Evolutionary conservation across 192 early-diverging fungal genomes (phyloP), one percentile per base, ranked within the genome.

Genomic region (Backusella parvicylindrica): DNA sequence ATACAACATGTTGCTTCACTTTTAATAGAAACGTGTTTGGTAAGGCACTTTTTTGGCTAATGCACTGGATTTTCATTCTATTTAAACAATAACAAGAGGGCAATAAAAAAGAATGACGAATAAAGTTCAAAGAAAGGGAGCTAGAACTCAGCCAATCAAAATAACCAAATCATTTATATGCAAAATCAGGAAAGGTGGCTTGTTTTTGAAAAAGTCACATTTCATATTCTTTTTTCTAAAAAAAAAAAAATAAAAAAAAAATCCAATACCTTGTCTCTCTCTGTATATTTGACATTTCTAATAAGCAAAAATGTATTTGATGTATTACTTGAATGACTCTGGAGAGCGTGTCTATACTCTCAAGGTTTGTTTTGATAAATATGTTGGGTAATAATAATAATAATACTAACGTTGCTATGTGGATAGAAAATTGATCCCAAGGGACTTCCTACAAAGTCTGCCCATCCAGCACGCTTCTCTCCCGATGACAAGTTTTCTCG

Each of bases 401-500:
- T 15, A 32, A 0, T 28, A 16, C 21, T 64, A 5, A 50, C 0
- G 0, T 66, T 66, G 30, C 1, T 38, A 16, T n/a, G n/a, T n/a
- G n/a, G 26, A 70, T 84, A 96, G 96, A 99, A 97, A 88, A 77
- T 90, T 32, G 91, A 91, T 63, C 82, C 88, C 8, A 82, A 79
- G 40, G 96, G 96, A 56, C 82, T 87, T 70, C 86, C 93, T 77
- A 99, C 98, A 70, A 95, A 96, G 82, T 96, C 95, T n/a, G 98
- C 98, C 38, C 98, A 99, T 80, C 98, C 98, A 43, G 97, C 98
- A 26, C 95, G 96, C 65, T 99, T 99, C 88, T 99, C 98, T 32
- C 98, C 98, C 64, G 96, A 99, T 82, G 98, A 99, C 91, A 97
- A 98, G 87, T 99, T 91, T 88, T 98, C 96, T 67, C 93, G 96